Base-by-base conservation (phyloP, 306 rosid genomes). In the Begonia peltatifolia region DNA sequence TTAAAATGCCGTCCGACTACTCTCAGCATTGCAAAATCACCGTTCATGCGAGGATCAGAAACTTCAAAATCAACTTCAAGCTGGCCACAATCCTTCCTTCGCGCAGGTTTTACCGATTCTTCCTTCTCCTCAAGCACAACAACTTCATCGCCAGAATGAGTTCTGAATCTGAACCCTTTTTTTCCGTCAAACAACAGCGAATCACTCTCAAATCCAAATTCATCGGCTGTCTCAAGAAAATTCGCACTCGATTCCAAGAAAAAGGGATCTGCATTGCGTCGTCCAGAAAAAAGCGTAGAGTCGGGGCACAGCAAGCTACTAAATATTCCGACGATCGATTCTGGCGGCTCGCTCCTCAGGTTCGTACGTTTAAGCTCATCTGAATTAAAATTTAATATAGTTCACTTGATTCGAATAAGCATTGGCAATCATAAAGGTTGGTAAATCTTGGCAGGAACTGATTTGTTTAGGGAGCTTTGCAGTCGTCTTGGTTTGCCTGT, bases 1-100 rank as follows among this genome's bases (percentile, higher is more conserved):
- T 23, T 3, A 41, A 52, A 63, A 81, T 79, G 94, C 60, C 67
- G 55, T 54, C 51, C 52, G 75, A 20, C 23, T 15, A 20, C 52
- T 54, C 62, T 22, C 79, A 69, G 44, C 55, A 71, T 59, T 80
- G 78, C 80, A 63, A 52, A 57, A 54, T 87, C 75, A 43, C 50
- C 2, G 36, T 80, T 17, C 64, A 70, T 2, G 71, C 93, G 25
- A 79, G 67, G 70, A 63, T 75, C 71, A 71, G 58, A 12, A 41
- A 42, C 64, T 78, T 83, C 56, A 55, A 60, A 11, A 64, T 87
- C 71, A 68, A 70, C 62, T 22, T 79, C 47, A 58, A 30, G 9
- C 70, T 78, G 3, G 35, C 68, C 4, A 71, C 41, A 13, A 25
- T 38, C 41, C 5, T 5, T 6, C 74, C 77, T 52, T 69, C 68